A percentile compares a stretch with the other conserved stretches of the same genome.
phyloP scores from a whole-genome alignment of 495 filamentous ascomycete genomes.

The Penicillium diatomitis region DNA sequence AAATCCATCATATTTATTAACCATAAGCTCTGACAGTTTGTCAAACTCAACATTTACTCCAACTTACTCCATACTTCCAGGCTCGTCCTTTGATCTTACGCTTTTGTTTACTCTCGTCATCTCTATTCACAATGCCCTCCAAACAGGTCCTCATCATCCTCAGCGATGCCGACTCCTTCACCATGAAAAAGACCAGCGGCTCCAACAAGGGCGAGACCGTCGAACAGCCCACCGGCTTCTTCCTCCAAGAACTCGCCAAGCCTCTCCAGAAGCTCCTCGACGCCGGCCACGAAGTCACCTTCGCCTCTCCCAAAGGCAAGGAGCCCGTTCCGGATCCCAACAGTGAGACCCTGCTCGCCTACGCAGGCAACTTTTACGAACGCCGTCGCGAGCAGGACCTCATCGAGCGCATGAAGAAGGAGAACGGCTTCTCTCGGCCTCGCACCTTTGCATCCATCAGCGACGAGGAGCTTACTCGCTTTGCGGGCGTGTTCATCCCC shows the following conservation, averaged over 20 bases:
- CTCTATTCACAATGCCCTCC: neutral
- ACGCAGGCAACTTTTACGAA: constrained; percentile 35
- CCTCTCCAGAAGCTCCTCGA: constrained; percentile 30
- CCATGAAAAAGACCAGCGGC: constrained; percentile 22
- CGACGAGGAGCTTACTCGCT: constrained; percentile 21
- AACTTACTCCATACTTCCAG: too few species aligned
- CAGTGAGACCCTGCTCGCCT: constrained; percentile 25
- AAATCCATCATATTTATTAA: too few species aligned
- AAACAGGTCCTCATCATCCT: constrained; percentile 37
- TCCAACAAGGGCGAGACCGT: constrained; percentile 17
- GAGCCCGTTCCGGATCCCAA: constrained; percentile 28
- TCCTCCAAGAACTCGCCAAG: constrained; percentile 37
- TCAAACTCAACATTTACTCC: too few species aligned
- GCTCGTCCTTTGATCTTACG: too few species aligned
- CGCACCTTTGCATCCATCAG: constrained; percentile 17
- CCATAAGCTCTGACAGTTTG: too few species aligned
- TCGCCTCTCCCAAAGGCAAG: constrained; percentile 26
- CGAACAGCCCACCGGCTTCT: constrained; percentile 32
- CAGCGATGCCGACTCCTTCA: constrained; percentile 28
- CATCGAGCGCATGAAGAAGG: constrained; percentile 28
- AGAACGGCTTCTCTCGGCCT: constrained; percentile 27
- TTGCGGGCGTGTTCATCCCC: constrained; percentile 31
- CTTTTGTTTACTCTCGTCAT: too few species aligned
- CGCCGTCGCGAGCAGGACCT: constrained; percentile 26
- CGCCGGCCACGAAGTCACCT: constrained; percentile 28